Base-by-base conservation (phyloP, 192 early-diverging fungal species). In the Coemansia sp. region DNA sequence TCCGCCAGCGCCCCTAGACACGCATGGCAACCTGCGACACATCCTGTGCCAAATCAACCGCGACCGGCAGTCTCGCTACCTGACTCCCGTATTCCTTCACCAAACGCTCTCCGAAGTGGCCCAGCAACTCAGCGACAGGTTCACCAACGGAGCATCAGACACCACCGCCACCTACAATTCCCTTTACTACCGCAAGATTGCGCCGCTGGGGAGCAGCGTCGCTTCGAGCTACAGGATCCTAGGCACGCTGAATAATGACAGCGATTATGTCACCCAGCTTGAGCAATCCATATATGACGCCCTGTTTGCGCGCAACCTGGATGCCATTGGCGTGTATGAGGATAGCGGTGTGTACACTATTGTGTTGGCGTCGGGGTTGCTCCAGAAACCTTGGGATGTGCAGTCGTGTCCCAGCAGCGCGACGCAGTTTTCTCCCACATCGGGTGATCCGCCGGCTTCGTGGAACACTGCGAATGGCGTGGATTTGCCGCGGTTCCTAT, bases 141-240 rank as follows among this genome's bases (percentile, higher is more conserved):
- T 71, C 41, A 61, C 45, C 1, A 59, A 43, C 25, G 63, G 69
- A 0, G 40, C 19, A 0, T 36, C 65, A 11, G 43, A 59, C 38
- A 25, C 65, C 0, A 29, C 65, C 0, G 10, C 31, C 0, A 36
- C 59, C 17, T 81, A 74, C 46, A 63, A 75, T 59, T 19, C 42
- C 0, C 38, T 82, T 12, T 69, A 59, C 24, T 41, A 27, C 32
- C 32, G 32, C n/a, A 31, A 25, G 22, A 46, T 82, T 2, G 56
- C 58, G 5, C 79, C 79, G 0, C 67, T 82, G 10, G 79, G 79
- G 14, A 25, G 0, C 6, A 32, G 32, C 25, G 73, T 82, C 0
- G 40, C 36, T 0, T 19, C 79, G 2, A 82, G 73, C 73, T 82
- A 76, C 67, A 70, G 76, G 70, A 54, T 82, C 17, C 63, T 82